Percentiles rank a stretch among this genome's conserved stretches.
Conservation (phyloP, 306 rosid species). For the Argentina anserina region DNA sequence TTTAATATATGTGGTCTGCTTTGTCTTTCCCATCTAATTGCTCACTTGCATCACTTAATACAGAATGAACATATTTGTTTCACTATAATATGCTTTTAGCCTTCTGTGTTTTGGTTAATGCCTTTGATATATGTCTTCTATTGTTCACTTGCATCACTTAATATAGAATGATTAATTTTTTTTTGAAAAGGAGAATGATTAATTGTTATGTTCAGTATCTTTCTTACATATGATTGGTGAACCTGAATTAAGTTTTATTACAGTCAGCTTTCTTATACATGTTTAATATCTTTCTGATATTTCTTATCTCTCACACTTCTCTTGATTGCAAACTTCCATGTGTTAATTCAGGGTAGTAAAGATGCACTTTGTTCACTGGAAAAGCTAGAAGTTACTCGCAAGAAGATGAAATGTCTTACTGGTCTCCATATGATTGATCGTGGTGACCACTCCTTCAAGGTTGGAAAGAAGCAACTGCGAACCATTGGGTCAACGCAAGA, state of each 20-base stretch:
- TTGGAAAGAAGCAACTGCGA: slow-evolving; percentile 81
- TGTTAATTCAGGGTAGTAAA: slow-evolving; percentile 66
- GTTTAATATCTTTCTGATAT: neutral
- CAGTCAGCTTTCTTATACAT: neutral
- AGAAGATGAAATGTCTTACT: slow-evolving; percentile 58
- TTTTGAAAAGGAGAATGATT: too few relatives aligned
- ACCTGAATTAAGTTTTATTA: neutral
- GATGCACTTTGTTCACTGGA: slow-evolving; percentile 71
- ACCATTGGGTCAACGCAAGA: slow-evolving; percentile 53
- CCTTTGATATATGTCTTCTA: neutral
- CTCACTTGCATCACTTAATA: neutral
- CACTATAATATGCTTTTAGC: neutral
- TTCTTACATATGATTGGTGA: slow-evolving; percentile 6
- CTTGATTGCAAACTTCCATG: neutral
- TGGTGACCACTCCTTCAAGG: slow-evolving; percentile 91
- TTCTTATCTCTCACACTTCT: slow-evolving; percentile 14
- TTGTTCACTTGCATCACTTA: neutral
- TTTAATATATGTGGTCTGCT: neutral
- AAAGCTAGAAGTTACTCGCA: slow-evolving; percentile 59
- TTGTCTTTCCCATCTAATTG: neutral
- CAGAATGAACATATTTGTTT: slow-evolving; percentile 14
- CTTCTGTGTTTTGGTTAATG: neutral
- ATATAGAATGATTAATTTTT: slow-evolving; percentile 10
- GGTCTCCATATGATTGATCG: slow-evolving; percentile 76
- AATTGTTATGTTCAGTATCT: neutral